These are phyloP conservation scores for Dendrobium huoshanense DNA, from an alignment of 106 monocot species.

Conservation along the genomic window DNA sequence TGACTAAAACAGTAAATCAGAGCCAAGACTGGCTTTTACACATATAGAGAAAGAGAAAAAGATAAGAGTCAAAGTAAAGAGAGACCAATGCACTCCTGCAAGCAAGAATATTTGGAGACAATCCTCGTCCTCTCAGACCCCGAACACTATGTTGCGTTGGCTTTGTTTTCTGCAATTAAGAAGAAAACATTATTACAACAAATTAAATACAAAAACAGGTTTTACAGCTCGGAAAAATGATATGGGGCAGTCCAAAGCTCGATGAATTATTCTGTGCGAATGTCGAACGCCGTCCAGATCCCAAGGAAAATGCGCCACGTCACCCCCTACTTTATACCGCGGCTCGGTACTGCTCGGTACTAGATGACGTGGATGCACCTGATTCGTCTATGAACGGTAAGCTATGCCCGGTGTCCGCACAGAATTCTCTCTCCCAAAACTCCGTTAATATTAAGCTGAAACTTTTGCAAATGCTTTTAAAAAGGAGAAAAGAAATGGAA, in stretches of 20 bases:
- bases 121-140: slow-evolving; percentile 49
- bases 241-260: too few relatives aligned
- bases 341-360: too few relatives aligned
- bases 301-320: too few relatives aligned
- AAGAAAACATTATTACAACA: neutral
- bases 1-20: neutral
- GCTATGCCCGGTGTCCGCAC: too few relatives aligned
- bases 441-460: too few relatives aligned
- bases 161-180: slow-evolving; percentile 56
- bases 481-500: neutral
- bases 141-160: slow-evolving; percentile 76
- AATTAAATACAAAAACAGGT: neutral
- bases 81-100: slow-evolving; percentile 65
- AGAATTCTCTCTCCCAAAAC: too few relatives aligned
- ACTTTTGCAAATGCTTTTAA: neutral
- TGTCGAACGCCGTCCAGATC: too few relatives aligned
- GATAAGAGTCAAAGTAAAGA: neutral
- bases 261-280: too few relatives aligned
- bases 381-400: too few relatives aligned
- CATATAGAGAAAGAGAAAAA: neutral
- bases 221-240: neutral
- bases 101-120: slow-evolving; percentile 67
- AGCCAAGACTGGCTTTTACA: neutral
- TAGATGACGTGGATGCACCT: too few relatives aligned
- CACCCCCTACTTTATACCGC: too few relatives aligned